Conservation (phyloP, 2,329 filamentous ascomycete genomes). For the Fusarium sp. region DNA sequence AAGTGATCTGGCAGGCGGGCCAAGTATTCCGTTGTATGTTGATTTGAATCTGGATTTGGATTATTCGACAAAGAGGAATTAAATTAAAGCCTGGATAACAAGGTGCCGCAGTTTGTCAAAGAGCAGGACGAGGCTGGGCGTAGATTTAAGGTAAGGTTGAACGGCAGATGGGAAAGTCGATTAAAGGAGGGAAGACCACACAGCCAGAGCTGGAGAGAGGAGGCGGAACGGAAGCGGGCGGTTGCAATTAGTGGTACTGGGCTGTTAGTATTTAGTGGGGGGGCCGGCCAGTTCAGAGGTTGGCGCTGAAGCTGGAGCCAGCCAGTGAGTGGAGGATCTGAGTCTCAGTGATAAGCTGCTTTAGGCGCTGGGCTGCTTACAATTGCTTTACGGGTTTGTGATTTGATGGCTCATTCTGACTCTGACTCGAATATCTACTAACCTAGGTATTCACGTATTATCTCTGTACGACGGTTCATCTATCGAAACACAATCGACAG, state of each 20-base stretch:
- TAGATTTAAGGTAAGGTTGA: slow-evolving; percentile 30
- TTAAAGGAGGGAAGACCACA: slow-evolving; percentile 32
- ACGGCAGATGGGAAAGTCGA: slow-evolving; percentile 35
- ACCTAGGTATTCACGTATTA: neutral
- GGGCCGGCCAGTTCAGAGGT: slow-evolving; percentile 12
- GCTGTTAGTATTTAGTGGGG: slow-evolving; percentile 8
- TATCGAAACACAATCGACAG: neutral
- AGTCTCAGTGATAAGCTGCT: slow-evolving; percentile 19
- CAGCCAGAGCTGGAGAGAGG: slow-evolving; percentile 4
- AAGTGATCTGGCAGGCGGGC: slow-evolving; percentile 31
- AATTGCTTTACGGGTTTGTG: neutral
- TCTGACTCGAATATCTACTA: too few relatives aligned
- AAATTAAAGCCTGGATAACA: slow-evolving; percentile 16
- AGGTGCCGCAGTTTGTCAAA: slow-evolving; percentile 9
- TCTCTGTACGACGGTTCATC: neutral
- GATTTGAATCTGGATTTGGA: neutral
- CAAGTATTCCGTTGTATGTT: slow-evolving; percentile 22
- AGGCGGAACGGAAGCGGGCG: slow-evolving; percentile 28
- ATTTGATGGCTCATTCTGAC: neutral
- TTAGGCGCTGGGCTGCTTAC: slow-evolving; percentile 25
- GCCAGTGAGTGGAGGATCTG: slow-evolving; percentile 15
- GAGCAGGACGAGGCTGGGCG: slow-evolving; percentile 32
- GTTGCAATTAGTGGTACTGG: slow-evolving; percentile 29
- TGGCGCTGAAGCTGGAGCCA: slow-evolving; percentile 27
- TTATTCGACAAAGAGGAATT: neutral